Evolutionary conservation across 345 rosid genomes (phyloP).

Genomic region (Kandelia obovata): DNA sequence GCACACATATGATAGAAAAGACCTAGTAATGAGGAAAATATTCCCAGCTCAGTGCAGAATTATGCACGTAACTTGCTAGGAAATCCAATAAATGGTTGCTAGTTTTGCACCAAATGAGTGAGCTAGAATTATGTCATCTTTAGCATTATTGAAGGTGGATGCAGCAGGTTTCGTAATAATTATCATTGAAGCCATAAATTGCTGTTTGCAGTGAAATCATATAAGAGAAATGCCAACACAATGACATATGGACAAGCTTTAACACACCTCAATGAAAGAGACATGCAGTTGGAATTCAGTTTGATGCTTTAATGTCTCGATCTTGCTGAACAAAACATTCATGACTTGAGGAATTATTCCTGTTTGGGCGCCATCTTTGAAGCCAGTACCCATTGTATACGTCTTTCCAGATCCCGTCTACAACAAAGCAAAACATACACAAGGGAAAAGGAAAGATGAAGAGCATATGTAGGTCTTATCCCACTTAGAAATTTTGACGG

Average conservation of each 20-base stretch:
- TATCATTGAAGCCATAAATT: too few species aligned
- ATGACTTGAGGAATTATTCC: conserved; percentile 90
- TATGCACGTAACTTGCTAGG: background rate
- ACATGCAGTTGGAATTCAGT: conserved; percentile 84
- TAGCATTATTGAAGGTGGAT: too few species aligned
- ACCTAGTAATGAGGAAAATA: conserved; percentile 6
- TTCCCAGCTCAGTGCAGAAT: conserved; percentile 2
- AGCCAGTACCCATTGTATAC: conserved; percentile 97
- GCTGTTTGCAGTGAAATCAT: background rate
- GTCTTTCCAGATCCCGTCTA: conserved; percentile 99
- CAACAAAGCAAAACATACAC: conserved; percentile 21
- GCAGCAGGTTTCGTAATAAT: too few species aligned
- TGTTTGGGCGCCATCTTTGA: conserved; percentile 67
- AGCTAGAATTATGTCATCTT: too few species aligned
- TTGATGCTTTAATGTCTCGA: conserved; percentile 67
- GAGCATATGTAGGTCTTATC: background rate
- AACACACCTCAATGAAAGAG: conserved; percentile 91
- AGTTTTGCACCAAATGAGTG: background rate
- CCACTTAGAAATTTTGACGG: conserved; percentile 5
- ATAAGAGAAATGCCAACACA: background rate
- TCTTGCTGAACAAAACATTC: conserved; percentile 78
- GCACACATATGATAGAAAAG: conserved; percentile 7
- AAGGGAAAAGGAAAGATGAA: conserved; percentile 8
- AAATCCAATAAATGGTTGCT: conserved; percentile 2
- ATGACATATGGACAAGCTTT: conserved; percentile 10